A percentile compares a stretch with the other conserved stretches of the same genome.
Conservation (phyloP, 495 filamentous ascomycete species). For the Hypoxylon cercidicola region DNA sequence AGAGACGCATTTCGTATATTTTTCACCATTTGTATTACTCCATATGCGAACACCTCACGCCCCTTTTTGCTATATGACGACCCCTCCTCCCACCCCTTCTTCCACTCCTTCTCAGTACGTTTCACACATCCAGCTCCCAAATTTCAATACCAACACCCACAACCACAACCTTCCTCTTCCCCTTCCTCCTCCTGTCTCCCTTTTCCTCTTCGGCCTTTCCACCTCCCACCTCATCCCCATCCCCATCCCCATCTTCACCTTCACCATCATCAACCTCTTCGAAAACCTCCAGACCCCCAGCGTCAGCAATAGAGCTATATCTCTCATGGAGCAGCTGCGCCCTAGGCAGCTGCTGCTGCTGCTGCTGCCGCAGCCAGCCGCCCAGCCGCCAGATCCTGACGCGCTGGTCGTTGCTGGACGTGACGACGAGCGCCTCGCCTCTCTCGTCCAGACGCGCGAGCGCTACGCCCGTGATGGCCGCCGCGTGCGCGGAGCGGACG, state of each 20-base stretch:
- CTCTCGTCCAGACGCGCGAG: conserved; percentile 49
- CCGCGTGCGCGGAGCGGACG: conserved; percentile 79
- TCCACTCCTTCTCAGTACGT: too few species aligned
- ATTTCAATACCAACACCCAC: conserved; percentile 61
- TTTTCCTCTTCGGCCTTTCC: background rate
- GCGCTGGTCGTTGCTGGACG: conserved; percentile 82
- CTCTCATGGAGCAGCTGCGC: conserved; percentile 61
- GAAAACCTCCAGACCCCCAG: conserved; percentile 46
- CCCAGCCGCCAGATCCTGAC: conserved; percentile 75
- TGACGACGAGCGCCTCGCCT: conserved; percentile 55
- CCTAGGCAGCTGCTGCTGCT: too few species aligned
- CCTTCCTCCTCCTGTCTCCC: conserved; percentile 1
- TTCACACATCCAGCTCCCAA: conserved; percentile 49
- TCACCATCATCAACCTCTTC: background rate
- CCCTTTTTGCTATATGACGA: too few species aligned
- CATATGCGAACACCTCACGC: too few species aligned
- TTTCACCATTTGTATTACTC: too few species aligned
- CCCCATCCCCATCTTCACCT: background rate
- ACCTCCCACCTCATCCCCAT: too few species aligned
- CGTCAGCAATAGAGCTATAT: conserved; percentile 74
- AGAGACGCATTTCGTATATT: too few species aligned
- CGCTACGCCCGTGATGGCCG: conserved; percentile 76
- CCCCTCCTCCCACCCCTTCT: too few species aligned
- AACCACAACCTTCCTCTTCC: conserved; percentile 48
- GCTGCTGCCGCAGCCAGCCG: conserved; percentile 36